Evolutionary conservation across 768 basidiomycete species (phyloP).

Genomic region (Fistulinella prunicolor): DNA sequence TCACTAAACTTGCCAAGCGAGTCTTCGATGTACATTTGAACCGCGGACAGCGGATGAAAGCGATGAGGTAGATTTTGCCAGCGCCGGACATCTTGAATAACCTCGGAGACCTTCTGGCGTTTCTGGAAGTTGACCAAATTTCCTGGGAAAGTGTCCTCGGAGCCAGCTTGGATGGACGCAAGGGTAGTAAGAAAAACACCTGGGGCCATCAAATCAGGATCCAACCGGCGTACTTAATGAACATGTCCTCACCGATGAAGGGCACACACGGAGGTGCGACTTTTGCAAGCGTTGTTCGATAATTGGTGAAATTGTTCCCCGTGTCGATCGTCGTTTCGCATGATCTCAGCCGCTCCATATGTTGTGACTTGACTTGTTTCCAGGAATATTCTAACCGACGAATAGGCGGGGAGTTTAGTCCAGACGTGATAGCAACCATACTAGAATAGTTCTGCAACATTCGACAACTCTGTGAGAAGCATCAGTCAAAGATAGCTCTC

Average conservation of each 20-base stretch:
- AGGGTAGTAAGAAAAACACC: conserved; percentile 94
- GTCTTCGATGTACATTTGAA: conserved; percentile 76
- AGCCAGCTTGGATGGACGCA: conserved; percentile 98
- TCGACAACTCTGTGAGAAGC: conserved; percentile 71
- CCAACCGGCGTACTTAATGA: not conserved
- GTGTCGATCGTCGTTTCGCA: conserved; percentile 91
- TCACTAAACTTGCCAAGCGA: conserved; percentile 70
- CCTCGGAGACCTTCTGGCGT: conserved; percentile 93
- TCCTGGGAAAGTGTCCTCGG: conserved; percentile 75
- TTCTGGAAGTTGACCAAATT: conserved; percentile 93
- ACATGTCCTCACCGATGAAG: conserved; percentile 72
- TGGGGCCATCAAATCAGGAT: conserved; percentile 29
- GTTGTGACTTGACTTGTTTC: conserved; percentile 79
- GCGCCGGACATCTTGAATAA: conserved; percentile 93
- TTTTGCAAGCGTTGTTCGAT: conserved; percentile 75
- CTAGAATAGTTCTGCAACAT: conserved; percentile 89
- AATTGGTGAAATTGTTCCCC: conserved; percentile 92
- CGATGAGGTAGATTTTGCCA: conserved; percentile 94
- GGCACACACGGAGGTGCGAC: conserved; percentile 94
- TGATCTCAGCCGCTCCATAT: conserved; percentile 66
- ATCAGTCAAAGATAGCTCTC: not conserved
- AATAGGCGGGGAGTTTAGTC: conserved; percentile 90
- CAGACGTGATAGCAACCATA: conserved; percentile 96
- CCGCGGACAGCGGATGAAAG: conserved; percentile 60
- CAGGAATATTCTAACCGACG: conserved; percentile 90